Evolutionary conservation across 805 yeast species (phyloP).

Genomic region (Kuraishia piskuri): DNA sequence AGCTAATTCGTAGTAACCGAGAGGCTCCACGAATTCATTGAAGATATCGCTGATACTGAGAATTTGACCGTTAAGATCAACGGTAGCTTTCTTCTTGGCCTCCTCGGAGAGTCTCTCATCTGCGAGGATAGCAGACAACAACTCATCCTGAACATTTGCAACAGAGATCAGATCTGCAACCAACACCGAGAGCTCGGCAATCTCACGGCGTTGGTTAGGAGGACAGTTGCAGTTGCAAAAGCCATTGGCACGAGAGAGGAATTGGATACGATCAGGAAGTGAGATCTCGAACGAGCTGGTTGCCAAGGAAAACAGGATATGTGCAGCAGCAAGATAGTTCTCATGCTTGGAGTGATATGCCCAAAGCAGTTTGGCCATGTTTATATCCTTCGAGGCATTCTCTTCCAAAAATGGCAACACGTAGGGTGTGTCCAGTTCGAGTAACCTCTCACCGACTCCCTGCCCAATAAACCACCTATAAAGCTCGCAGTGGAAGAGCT

Average conservation of each 20-base stretch:
- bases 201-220: constrained; percentile 65
- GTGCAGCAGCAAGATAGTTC: constrained; percentile 76
- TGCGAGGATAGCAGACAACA: constrained; percentile 36
- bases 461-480: constrained; percentile 87
- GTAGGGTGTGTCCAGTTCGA: constrained; percentile 76
- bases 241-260: constrained; percentile 84
- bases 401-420: constrained; percentile 71
- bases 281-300: constrained; percentile 62
- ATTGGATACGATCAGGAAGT: constrained; percentile 74
- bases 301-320: constrained; percentile 64
- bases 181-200: constrained; percentile 58
- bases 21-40: constrained; percentile 80
- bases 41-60: constrained; percentile 69
- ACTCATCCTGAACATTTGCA: constrained; percentile 74
- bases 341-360: constrained; percentile 78
- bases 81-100: constrained; percentile 41
- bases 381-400: constrained; percentile 52
- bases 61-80: constrained; percentile 53
- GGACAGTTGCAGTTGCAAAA: constrained; percentile 82
- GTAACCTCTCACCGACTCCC: constrained; percentile 66
- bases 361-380: constrained; percentile 81
- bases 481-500: constrained; percentile 81
- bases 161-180: constrained; percentile 80
- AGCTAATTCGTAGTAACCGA: constrained; percentile 80
- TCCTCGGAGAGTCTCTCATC: constrained; percentile 42